Evolutionary conservation across 495 filamentous ascomycete species (phyloP).

Genomic region (Cetradonia linearis): DNA sequence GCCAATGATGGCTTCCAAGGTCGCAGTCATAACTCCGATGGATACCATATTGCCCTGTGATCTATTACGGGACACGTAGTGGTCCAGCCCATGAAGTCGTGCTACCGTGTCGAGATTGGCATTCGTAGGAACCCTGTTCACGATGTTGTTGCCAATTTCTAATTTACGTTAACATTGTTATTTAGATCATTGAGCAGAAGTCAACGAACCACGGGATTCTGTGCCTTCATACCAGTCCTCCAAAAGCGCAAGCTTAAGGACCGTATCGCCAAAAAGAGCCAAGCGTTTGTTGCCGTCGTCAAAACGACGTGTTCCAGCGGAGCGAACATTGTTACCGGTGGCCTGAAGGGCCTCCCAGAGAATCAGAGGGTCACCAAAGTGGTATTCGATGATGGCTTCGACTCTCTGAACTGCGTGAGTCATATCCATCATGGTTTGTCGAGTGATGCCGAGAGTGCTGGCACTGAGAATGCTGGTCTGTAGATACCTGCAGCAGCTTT

Average conservation of each 20-base stretch:
- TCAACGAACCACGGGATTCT: background rate
- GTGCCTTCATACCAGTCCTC: constrained; percentile 6
- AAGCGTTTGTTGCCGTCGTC: constrained; percentile 18
- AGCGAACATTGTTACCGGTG: background rate
- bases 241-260: constrained; percentile 6
- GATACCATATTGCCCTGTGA: background rate
- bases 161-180: background rate
- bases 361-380: constrained; percentile 6
- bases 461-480: background rate
- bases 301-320: background rate
- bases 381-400: constrained; percentile 9
- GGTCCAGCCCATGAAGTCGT: background rate
- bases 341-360: constrained; percentile 21
- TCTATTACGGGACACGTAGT: background rate
- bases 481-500: background rate
- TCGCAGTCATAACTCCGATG: background rate
- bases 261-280: constrained; percentile 15
- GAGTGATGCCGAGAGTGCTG: background rate
- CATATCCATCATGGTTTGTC: background rate
- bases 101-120: constrained; percentile 6
- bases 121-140: background rate
- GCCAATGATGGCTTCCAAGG: constrained; percentile 13
- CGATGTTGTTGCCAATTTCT: background rate
- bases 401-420: background rate
- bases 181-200: background rate